These are phyloP conservation scores for Canariomyces notabilis DNA, from an alignment of 2,329 filamentous ascomycete species.

Conservation along the genomic window DNA sequence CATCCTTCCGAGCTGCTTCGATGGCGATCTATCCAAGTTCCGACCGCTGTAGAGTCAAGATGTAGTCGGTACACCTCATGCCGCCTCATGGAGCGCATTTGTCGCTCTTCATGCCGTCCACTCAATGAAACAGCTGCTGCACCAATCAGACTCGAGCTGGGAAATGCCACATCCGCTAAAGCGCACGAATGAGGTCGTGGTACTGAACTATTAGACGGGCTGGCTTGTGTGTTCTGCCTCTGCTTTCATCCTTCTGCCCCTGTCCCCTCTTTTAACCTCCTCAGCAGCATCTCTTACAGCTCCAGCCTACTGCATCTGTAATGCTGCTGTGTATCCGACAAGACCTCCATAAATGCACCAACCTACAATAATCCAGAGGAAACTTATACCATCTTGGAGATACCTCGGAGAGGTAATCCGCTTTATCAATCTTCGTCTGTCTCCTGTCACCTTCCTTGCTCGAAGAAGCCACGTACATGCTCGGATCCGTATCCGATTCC, in stretches of 20 bases:
- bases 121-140: constrained; percentile 8
- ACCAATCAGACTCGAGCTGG: not conserved
- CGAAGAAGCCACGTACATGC: not conserved
- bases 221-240: constrained; percentile 8
- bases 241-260: not conserved
- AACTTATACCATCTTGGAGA: constrained; percentile 12
- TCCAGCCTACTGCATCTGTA: constrained; percentile 3
- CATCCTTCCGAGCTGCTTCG: not conserved
- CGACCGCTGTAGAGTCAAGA: not conserved
- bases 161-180: not conserved
- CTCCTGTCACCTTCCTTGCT: not conserved
- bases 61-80: not conserved
- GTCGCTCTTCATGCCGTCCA: constrained; percentile 5
- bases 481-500: not conserved
- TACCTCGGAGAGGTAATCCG: constrained; percentile 5
- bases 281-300: not conserved
- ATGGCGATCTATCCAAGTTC: not conserved
- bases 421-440: constrained; percentile 16
- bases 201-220: constrained; percentile 11
- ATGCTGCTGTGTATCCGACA: not conserved
- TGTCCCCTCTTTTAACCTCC: constrained; percentile 3
- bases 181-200: not conserved
- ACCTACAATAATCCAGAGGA: constrained; percentile 4
- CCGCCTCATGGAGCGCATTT: too few relatives aligned
- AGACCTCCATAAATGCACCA: constrained; percentile 11